These are phyloP conservation scores for Tinospora cordifolia DNA, from an alignment of 164 flowering plant species.

Conservation along the genomic window DNA sequence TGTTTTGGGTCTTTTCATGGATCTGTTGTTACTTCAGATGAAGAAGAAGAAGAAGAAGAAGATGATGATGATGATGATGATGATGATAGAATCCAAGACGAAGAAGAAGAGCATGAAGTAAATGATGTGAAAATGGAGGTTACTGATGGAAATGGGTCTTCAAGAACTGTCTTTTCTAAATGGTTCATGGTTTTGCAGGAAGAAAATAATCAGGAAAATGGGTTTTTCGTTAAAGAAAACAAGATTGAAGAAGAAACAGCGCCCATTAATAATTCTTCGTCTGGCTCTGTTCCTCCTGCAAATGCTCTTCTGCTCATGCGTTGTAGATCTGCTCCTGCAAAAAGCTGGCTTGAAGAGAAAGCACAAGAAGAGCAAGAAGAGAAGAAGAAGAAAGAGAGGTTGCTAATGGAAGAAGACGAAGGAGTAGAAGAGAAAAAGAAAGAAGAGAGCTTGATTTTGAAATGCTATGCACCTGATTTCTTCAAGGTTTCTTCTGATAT, in stretches of 20 bases:
- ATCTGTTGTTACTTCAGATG: constrained; percentile 29
- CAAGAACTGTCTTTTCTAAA: constrained; percentile 55
- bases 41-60: constrained; percentile 45
- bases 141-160: constrained; percentile 18
- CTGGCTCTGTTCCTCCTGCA: constrained; percentile 49
- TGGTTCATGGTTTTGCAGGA: constrained; percentile 90
- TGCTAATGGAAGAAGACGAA: constrained; percentile 31
- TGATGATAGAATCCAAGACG: too few relatives aligned
- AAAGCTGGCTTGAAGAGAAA: constrained; percentile 56
- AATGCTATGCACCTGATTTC: constrained; percentile 55
- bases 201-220: constrained; percentile 21
- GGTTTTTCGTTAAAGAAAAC: constrained; percentile 6
- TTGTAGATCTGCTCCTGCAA: constrained; percentile 86
- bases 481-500: constrained; percentile 64
- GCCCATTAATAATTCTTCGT: background rate
- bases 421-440: constrained; percentile 37
- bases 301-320: constrained; percentile 89
- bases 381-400: constrained; percentile 17
- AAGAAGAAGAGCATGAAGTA: constrained; percentile 15
- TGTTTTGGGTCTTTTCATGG: constrained; percentile 66
- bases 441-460: constrained; percentile 42
- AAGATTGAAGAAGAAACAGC: background rate
- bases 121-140: constrained; percentile 14
- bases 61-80: constrained; percentile 25
- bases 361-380: constrained; percentile 10